These are phyloP conservation scores for Epichloe festucae DNA, from an alignment of 2,329 filamentous ascomycete genomes.

Conservation along the genomic window DNA sequence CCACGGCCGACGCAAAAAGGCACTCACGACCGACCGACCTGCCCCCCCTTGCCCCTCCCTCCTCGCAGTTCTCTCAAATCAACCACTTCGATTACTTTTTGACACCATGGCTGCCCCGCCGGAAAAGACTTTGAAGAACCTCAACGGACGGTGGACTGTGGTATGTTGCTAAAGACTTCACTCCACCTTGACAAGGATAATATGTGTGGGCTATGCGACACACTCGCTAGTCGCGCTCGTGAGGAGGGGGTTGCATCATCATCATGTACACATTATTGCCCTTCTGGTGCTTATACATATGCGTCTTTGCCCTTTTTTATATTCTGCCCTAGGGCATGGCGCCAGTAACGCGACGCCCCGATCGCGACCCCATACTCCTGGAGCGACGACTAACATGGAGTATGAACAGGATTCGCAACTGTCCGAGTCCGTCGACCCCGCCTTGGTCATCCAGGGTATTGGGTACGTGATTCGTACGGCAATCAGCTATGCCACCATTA, in stretches of 20 bases:
- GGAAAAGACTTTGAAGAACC: slow-evolving; percentile 51
- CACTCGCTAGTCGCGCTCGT: not conserved
- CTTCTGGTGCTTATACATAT: not conserved
- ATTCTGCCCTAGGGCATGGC: not conserved
- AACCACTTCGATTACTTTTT: not conserved
- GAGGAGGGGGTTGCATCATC: not conserved
- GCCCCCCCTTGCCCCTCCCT: not conserved
- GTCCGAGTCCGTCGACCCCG: slow-evolving; percentile 54
- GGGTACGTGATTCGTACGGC: slow-evolving; percentile 61
- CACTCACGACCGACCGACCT: not conserved
- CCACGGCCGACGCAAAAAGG: not conserved
- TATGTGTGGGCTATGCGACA: not conserved
- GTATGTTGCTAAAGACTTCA: slow-evolving; percentile 29
- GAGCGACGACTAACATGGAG: not conserved
- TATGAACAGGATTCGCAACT: slow-evolving; percentile 56
- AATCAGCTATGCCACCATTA: slow-evolving; percentile 56
- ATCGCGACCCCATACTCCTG: not conserved
- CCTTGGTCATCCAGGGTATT: slow-evolving; percentile 60
- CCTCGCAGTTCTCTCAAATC: not conserved
- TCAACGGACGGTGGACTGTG: slow-evolving; percentile 58
- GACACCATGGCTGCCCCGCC: slow-evolving; percentile 56
- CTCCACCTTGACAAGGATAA: too few relatives aligned
- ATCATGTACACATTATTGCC: not conserved
- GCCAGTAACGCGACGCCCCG: not conserved
- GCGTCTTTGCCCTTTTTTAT: too few relatives aligned